Evolutionary conservation across 2,329 filamentous ascomycete species (phyloP), one percentile per base, ranked within the genome.

Genomic region (Ceratocystis lukuohia): DNA sequence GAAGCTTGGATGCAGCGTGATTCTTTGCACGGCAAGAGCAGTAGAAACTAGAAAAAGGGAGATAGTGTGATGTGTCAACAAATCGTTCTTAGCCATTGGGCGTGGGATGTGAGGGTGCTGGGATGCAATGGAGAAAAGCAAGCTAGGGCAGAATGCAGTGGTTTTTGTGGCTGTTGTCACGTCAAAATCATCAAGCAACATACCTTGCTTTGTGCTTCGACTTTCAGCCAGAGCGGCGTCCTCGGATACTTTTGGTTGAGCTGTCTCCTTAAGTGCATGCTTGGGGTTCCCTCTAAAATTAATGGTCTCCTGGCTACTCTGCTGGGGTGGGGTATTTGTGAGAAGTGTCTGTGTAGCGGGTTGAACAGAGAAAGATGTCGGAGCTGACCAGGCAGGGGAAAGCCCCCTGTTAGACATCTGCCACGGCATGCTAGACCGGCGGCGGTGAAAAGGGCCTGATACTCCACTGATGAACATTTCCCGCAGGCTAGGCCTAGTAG

Each of bases 371-470:
- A 61, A 20, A 30, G 56, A 65, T 1, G 37, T 30, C 1, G 64
- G 22, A 8, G 30, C 15, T 17, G 64, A 59, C 15, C 61, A 50
- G 3, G 50, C 61, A 6, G 65, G 65, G 3, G 65, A 66, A 5
- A 22, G 6, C 22, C 46, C 50, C 4, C 37, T 53, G 25, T 37
- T 63, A 8, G 61, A 22, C 48, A 53, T 57, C 12, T 59, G 61
- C 65, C 65, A 66, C 8, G 65, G 61, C 61, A 66, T 64, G 37
- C 61, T 66, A 22, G 65, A 63, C 53, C 53, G 53, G 30, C 61
- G 50, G 33, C 57, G 57, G 22, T 65, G 62, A 17, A 65, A 62
- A 17, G 66, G 53, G 5, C 22, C 12, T 25, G 64, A 65, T 2
- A 44, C 50, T n/a, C 59, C 61, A 4, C 61, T 64, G 46, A 68